Evolutionary conservation across 306 rosid species (phyloP), one percentile per base, ranked within the genome.

Genomic region (Nissolia schottii): DNA sequence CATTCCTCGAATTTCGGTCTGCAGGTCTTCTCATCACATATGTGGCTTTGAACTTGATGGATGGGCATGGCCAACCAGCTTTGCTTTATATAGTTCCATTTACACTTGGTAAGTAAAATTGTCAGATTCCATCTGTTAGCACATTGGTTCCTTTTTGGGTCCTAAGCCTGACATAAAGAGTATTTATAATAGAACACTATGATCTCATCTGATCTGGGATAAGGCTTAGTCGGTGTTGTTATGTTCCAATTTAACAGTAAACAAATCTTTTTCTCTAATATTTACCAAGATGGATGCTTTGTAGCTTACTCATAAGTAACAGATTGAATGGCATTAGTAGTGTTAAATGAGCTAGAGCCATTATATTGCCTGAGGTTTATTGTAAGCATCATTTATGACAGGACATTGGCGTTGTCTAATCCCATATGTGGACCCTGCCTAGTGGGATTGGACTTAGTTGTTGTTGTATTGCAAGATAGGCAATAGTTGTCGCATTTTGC

Each of bases 61-160:
- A 95, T 56, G 99, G 97, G 54, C 99, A 91, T 73, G 99, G 97
- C 67, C 99, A 95, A 76, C 99, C 99, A 0, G 99, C 99, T 76
- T 83, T 95, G 81, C 89, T 95, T 54, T 95, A 91, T 84, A 95
- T 91, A 46, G 99, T 95, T 45, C 99, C 99, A 7, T 95, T 95
- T 78, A 95, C 93, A 19, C 91, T 95, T 7, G 97, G 99, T 95
- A 73, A 85, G 97, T 51, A 1, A 11, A 54, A 31, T 35, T 46
- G 48, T 70, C 67, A 56, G 38, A 40, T 29, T 41, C 20, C 16
- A 19, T 27, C 48, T 54, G 8, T 37, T 34, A 23, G 43, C 23
- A n/a, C n/a, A 37, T 25, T 53, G 59, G 24, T 40, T 11, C 18
- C 7, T 6, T 23, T 60, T 35, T 16, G 24, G 64, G 15, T 22